A percentile compares a stretch with the other conserved stretches of the same genome.
These are phyloP conservation scores for Cryphonectria naterciae DNA, from an alignment of 2,329 filamentous ascomycete species.

Conservation along the genomic window DNA sequence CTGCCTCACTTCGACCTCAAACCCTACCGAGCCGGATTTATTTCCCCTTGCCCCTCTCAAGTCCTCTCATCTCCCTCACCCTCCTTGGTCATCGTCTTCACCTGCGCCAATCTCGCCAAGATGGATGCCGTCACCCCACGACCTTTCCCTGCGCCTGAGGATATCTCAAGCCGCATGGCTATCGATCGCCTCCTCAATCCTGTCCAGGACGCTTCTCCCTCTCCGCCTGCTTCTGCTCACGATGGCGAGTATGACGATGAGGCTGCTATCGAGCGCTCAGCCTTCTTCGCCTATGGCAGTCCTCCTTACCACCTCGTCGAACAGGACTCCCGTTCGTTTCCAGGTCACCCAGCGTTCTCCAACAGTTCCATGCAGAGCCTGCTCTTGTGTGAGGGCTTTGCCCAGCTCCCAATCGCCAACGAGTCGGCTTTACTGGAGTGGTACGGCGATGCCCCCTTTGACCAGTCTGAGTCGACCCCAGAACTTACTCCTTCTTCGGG, in stretches of 20 bases:
- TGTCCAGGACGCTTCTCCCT: background rate
- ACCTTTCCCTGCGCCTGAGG: background rate
- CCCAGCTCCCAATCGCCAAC: constrained; percentile 16
- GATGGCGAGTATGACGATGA: background rate
- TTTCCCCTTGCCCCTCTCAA: background rate
- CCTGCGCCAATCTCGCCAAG: background rate
- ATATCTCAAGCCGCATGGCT: background rate
- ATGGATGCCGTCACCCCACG: background rate
- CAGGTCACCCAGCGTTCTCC: constrained; percentile 20
- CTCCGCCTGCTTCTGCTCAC: background rate
- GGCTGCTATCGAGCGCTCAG: background rate
- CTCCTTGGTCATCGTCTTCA: background rate
- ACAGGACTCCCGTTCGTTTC: background rate
- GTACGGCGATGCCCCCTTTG: background rate
- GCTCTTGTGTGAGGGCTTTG: constrained; percentile 2
- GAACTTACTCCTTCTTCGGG: background rate
- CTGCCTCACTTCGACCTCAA: background rate
- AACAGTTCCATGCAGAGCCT: constrained; percentile 18
- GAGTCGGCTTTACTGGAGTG: background rate
- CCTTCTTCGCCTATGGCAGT: background rate
- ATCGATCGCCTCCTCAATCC: background rate
- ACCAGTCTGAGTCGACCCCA: background rate
- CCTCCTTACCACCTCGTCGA: background rate
- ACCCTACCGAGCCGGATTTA: background rate
- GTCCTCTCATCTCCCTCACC: background rate